phyloP scores from a whole-genome alignment of 2,329 filamentous ascomycete genomes.

The Metarhizium brunneum region DNA sequence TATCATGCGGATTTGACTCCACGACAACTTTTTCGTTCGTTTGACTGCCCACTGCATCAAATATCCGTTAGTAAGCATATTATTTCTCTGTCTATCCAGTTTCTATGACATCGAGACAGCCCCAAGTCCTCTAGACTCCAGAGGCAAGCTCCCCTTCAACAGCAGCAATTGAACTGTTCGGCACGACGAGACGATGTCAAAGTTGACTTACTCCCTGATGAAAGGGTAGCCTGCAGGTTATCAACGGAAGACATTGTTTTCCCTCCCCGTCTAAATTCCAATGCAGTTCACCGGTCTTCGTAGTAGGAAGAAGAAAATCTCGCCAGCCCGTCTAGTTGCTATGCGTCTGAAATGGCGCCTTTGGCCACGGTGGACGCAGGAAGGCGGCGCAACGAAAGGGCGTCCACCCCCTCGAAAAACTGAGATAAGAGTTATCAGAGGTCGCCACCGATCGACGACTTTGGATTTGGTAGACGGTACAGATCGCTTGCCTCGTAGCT shows the following conservation, averaged over 20 bases:
- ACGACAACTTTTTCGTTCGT: conserved; percentile 2
- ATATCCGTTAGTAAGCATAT: background rate
- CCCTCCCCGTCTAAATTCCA: background rate
- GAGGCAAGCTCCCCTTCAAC: background rate
- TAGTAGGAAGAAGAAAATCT: background rate
- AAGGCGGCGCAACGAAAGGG: too few relatives aligned
- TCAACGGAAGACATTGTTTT: conserved; percentile 1
- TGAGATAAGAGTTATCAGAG: too few relatives aligned
- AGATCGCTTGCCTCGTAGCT: background rate
- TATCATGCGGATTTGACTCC: background rate
- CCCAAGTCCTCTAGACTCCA: background rate
- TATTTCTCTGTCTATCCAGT: background rate
- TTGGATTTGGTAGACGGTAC: background rate
- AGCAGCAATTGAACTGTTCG: background rate
- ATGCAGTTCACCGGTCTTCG: too few relatives aligned
- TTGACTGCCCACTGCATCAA: conserved; percentile 2
- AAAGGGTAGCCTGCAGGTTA: background rate
- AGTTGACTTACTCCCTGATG: background rate
- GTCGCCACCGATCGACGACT: too few relatives aligned
- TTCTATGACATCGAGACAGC: background rate
- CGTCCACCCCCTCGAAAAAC: too few relatives aligned
- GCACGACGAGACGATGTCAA: background rate
- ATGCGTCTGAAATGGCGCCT: background rate
- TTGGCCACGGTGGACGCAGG: background rate
- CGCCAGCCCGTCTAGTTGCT: background rate